These are phyloP conservation scores for Tolypocladium paradoxum DNA, from an alignment of 2,329 filamentous ascomycete genomes.

Conservation along the genomic window DNA sequence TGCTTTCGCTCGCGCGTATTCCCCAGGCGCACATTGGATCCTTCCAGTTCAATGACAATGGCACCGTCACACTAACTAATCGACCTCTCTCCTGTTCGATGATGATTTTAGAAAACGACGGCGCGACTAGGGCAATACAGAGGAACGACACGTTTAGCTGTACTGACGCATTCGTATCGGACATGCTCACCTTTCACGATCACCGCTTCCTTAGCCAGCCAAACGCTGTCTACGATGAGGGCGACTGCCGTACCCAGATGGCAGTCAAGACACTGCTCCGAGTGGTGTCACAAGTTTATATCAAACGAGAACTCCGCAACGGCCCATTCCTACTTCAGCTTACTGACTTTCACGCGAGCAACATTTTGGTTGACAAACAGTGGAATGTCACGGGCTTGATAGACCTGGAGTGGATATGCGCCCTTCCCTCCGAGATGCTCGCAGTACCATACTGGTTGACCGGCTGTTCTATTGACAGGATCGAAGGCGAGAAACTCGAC, in stretches of 20 bases:
- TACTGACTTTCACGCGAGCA: slow-evolving; percentile 21
- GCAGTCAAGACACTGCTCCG: slow-evolving; percentile 13
- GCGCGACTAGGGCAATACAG: slow-evolving; percentile 16
- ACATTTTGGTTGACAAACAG: slow-evolving; percentile 23
- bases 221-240: slow-evolving; percentile 11
- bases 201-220: slow-evolving; percentile 12
- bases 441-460: slow-evolving; percentile 12
- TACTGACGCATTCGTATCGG: slow-evolving; percentile 15
- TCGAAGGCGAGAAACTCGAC: slow-evolving; percentile 7
- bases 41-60: slow-evolving; percentile 17
- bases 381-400: slow-evolving; percentile 23
- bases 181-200: slow-evolving; percentile 14
- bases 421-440: slow-evolving; percentile 11
- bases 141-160: slow-evolving; percentile 17
- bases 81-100: slow-evolving; percentile 17
- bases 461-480: slow-evolving; percentile 7
- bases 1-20: slow-evolving; percentile 17
- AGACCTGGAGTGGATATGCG: slow-evolving; percentile 24
- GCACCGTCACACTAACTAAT: slow-evolving; percentile 19
- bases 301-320: slow-evolving; percentile 10
- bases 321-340: slow-evolving; percentile 18
- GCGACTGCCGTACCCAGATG: slow-evolving; percentile 19
- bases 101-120: slow-evolving; percentile 22
- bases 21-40: slow-evolving; percentile 18
- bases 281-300: slow-evolving; percentile 12